Base-by-base conservation (phyloP, 192 early-diverging fungal species). In the Gorgonomyces haynaldii region DNA sequence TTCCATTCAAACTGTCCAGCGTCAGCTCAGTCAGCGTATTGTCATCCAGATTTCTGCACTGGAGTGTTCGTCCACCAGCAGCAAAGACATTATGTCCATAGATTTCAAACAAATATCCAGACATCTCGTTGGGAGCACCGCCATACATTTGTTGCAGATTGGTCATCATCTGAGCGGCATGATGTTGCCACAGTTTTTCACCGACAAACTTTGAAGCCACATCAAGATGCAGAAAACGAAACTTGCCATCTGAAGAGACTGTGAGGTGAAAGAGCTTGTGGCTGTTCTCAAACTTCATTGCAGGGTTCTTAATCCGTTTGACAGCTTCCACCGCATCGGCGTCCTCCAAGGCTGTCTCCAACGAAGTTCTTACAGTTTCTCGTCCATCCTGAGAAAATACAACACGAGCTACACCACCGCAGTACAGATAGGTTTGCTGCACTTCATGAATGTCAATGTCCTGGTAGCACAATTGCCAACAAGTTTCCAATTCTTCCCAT, bases 191-290 rank as follows among this genome's bases (percentile, higher is more conserved):
- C 50, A 55, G 24, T 54, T 53, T 5, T 55, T 53, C 53, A 7
- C 53, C 27, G 46, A 55, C 52, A 37, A 43, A 55, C 22, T 55
- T 53, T 16, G 53, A 55, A 29, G 53, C 53, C 41, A 55, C 35
- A 45, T 57, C 53, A 2, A 55, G 23, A 13, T 4, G 23, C 17
- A 30, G 38, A 17, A 55, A 55, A 16, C 26, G 48, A 30, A 41
- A 28, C 42, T 45, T 19, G 16, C 37, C 49, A 31, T 47, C 27
- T 47, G n/a, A n/a, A n/a, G 13, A 1, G 4, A 54, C 30, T 10
- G 37, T 22, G 4, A 54, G 7, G 10, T 54, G 53, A 9, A 54
- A 34, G 12, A 54, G 28, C 26, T 25, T 54, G 28, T 54, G 52
- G 1, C 29, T 1, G 0, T 25, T 29, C 31, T 21, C 12, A 34